Conservation (phyloP, 2,329 filamentous ascomycete species). For the Botrytis byssoidea region DNA sequence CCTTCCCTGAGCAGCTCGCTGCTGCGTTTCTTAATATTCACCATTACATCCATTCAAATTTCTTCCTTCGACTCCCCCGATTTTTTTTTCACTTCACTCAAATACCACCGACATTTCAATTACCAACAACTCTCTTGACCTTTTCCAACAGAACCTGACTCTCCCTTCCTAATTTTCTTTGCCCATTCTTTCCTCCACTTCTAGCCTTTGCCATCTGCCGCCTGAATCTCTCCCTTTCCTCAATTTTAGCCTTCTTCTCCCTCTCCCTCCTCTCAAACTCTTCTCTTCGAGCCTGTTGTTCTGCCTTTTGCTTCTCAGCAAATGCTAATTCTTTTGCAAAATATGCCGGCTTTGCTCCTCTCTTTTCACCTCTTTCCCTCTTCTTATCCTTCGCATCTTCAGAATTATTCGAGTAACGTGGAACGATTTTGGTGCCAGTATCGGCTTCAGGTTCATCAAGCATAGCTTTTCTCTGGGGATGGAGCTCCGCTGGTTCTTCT, state of each 20-base stretch:
- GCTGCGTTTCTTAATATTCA: neutral
- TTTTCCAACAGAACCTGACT: conserved; percentile 64
- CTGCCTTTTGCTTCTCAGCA: conserved; percentile 51
- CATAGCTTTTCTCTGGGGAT: conserved; percentile 60
- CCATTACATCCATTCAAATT: neutral
- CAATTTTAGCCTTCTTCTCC: conserved; percentile 57
- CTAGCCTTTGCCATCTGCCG: conserved; percentile 49
- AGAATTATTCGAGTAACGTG: conserved; percentile 3
- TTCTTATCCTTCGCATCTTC: neutral
- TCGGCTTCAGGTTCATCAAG: conserved; percentile 45
- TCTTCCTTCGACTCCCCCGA: too few species aligned
- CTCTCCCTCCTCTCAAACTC: conserved; percentile 53
- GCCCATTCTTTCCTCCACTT: conserved; percentile 61
- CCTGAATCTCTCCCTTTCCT: conserved; percentile 52
- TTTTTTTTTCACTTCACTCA: neutral
- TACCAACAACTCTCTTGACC: conserved; percentile 50
- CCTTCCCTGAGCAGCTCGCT: neutral
- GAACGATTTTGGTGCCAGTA: conserved; percentile 20
- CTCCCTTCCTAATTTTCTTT: conserved; percentile 67
- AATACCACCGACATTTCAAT: conserved; percentile 24
- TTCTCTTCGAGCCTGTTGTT: conserved; percentile 50
- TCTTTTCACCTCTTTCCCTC: conserved; percentile 19
- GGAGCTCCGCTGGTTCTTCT: conserved; percentile 47
- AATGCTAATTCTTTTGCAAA: conserved; percentile 41
- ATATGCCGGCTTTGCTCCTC: conserved; percentile 38